Percentiles rank a stretch among this genome's conserved stretches.
phyloP scores from a whole-genome alignment of 352 stramenopile genomes.

The Globisporangium apiculatum region DNA sequence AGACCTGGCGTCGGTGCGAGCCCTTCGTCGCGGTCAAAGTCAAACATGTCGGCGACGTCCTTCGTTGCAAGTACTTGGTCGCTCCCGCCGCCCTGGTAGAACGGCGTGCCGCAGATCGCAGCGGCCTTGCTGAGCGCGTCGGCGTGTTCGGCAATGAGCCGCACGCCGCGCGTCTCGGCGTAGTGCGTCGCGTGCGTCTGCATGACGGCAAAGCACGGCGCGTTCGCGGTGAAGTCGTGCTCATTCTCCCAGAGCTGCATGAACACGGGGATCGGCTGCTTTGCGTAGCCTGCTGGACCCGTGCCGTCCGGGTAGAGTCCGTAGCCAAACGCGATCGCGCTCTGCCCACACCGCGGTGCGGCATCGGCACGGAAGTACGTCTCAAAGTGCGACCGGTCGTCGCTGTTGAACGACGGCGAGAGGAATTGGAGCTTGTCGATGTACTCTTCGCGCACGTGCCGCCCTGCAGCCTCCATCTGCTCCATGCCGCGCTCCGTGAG shows the following conservation, averaged over 20 bases:
- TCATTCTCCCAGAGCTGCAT: conserved; percentile 80
- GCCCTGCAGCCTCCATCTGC: conserved; percentile 53
- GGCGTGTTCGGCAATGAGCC: conserved; percentile 34
- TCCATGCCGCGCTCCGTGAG: conserved; percentile 68
- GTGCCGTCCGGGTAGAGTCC: conserved; percentile 67
- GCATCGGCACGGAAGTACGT: conserved; percentile 68
- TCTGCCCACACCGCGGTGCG: conserved; percentile 62
- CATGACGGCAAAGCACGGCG: conserved; percentile 53
- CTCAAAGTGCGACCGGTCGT: conserved; percentile 53
- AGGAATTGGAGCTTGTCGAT: conserved; percentile 56
- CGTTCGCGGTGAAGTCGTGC: conserved; percentile 70
- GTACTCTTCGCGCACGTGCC: conserved; percentile 68
- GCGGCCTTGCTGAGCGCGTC: conserved; percentile 28
- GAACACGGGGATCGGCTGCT: conserved; percentile 65
- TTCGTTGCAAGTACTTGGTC: conserved; percentile 61
- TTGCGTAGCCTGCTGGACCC: conserved; percentile 40
- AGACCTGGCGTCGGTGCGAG: conserved; percentile 39
- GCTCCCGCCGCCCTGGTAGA: conserved; percentile 22
- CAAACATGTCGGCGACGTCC: conserved; percentile 67
- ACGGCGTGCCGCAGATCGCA: conserved; percentile 41
- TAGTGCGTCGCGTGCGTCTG: conserved; percentile 49
- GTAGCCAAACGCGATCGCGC: conserved; percentile 57
- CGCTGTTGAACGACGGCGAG: conserved; percentile 57
- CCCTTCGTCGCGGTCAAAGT: conserved; percentile 60
- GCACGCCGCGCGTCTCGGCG: conserved; percentile 20